Percentiles rank a stretch among this genome's conserved stretches.
phyloP scores from a whole-genome alignment of 208 protist genomes.

The Trypanosoma platydactyli region DNA sequence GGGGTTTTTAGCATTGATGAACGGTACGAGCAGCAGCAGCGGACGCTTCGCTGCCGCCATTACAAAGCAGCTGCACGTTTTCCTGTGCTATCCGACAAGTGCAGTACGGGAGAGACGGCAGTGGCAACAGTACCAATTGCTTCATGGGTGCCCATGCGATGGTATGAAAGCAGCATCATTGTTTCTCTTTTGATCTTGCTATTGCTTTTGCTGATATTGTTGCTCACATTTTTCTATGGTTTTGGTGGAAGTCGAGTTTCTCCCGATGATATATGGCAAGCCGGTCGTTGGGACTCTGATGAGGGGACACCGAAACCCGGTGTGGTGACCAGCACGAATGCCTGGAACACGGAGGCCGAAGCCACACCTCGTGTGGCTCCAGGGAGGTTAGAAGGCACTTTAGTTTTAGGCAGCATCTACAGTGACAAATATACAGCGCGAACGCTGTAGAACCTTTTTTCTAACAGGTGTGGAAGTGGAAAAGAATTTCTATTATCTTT shows the following conservation, averaged over 20 bases:
- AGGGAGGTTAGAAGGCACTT: conserved; percentile 7
- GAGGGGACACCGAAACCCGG: not conserved
- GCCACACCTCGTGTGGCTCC: not conserved
- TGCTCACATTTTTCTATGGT: conserved; percentile 1
- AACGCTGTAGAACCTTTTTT: conserved; percentile 16
- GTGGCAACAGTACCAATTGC: not conserved
- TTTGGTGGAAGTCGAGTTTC: not conserved
- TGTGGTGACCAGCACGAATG: not conserved
- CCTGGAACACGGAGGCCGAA: not conserved
- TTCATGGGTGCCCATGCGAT: conserved; percentile 17
- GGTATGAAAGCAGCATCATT: conserved; percentile 23
- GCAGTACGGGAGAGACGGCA: not conserved
- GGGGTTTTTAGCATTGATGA: not conserved
- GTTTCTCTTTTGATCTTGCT: conserved; percentile 20
- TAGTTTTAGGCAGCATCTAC: conserved; percentile 17
- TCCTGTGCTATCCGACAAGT: not conserved
- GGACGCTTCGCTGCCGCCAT: conserved; percentile 18
- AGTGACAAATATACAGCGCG: conserved; percentile 20
- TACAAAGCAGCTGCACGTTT: conserved; percentile 17
- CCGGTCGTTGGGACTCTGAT: not conserved
- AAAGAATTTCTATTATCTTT: no score
- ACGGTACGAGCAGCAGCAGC: conserved; percentile 8
- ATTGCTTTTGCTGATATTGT: conserved; percentile 5
- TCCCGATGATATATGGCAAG: not conserved
- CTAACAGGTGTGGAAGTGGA: no score